Evolutionary conservation across 2,329 filamentous ascomycete species (phyloP).

Genomic region (Chrysoporthe deuterocubensis): DNA sequence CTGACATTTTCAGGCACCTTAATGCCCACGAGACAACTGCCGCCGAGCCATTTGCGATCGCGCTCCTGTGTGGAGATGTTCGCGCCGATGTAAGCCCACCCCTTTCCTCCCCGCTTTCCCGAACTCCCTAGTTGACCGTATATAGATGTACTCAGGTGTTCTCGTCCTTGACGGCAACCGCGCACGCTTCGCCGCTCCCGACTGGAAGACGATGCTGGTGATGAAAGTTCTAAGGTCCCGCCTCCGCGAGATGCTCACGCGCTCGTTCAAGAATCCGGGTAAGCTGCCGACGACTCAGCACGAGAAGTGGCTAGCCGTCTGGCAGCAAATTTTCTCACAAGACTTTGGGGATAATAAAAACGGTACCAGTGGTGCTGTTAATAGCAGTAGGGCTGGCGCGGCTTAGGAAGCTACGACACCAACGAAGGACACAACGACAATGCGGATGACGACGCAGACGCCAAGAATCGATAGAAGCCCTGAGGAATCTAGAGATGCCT

Average conservation of each 20-base stretch:
- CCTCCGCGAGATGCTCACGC: conserved; percentile 75
- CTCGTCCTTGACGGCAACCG: conserved; percentile 87
- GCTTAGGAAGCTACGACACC: conserved; percentile 20
- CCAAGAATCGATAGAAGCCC: neutral
- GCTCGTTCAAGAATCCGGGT: conserved; percentile 70
- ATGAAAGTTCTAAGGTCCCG: conserved; percentile 78
- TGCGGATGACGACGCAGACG: conserved; percentile 10
- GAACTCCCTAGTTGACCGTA: conserved; percentile 9
- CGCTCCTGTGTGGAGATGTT: conserved; percentile 84
- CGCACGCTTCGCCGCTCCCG: conserved; percentile 77
- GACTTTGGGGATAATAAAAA: conserved; percentile 42
- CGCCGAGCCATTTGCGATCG: conserved; percentile 80
- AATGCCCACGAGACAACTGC: conserved; percentile 90
- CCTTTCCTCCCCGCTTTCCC: neutral
- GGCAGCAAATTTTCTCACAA: conserved; percentile 70
- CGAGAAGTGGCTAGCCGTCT: conserved; percentile 74
- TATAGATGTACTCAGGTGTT: conserved; percentile 81
- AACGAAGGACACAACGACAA: conserved; percentile 4
- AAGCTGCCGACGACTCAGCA: conserved; percentile 68
- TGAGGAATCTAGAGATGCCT: conserved; percentile 7
- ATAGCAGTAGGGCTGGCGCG: conserved; percentile 13
- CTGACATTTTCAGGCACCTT: conserved; percentile 62
- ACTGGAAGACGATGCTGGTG: conserved; percentile 92
- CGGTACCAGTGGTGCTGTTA: neutral
- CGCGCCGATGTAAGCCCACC: conserved; percentile 72